Conservation (phyloP, 2,329 filamentous ascomycete species). For the Cladophialophora psammophila region DNA sequence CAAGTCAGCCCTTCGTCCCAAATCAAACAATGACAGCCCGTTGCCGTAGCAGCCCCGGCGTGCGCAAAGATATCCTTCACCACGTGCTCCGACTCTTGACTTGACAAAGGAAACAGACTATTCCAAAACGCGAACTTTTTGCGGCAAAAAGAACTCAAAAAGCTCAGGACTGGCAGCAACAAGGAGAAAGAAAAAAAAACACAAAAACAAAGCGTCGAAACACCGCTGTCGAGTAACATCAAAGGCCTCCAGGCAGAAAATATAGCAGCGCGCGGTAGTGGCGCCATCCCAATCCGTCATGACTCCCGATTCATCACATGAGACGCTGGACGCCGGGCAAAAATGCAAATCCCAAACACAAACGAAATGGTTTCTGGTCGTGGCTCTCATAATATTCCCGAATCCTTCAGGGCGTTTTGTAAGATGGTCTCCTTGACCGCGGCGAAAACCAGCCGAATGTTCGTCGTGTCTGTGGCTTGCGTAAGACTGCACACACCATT, state of each 20-base stretch:
- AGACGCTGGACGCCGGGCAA: conserved; percentile 35
- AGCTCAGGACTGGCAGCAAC: conserved; percentile 6
- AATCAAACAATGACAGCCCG: conserved; percentile 14
- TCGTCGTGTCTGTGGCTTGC: conserved; percentile 98
- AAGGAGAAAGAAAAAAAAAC: not conserved
- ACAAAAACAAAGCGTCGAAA: conserved; percentile 17
- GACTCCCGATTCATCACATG: conserved; percentile 35
- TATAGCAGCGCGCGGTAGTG: conserved; percentile 17
- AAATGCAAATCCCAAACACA: conserved; percentile 31
- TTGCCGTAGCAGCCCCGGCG: conserved; percentile 10
- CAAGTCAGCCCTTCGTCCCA: conserved; percentile 16
- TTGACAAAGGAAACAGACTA: conserved; percentile 23
- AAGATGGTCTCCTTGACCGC: conserved; percentile 98
- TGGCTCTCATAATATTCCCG: conserved; percentile 79
- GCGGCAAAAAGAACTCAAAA: conserved; percentile 24
- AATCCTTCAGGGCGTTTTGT: conserved; percentile 97
- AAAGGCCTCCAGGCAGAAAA: conserved; percentile 18
- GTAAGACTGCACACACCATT: conserved; percentile 73
- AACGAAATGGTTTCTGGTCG: conserved; percentile 27
- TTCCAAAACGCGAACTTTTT: conserved; percentile 33
- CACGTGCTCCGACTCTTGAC: conserved; percentile 19
- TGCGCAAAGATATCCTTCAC: conserved; percentile 19
- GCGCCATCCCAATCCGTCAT: conserved; percentile 31
- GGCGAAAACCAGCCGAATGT: conserved; percentile 96
- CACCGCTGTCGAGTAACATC: conserved; percentile 24